Percentiles rank a stretch among this genome's conserved stretches.
These are phyloP conservation scores for Leccinum subrobustum DNA, from an alignment of 1,284 basidiomycete species.

Conservation along the genomic window DNA sequence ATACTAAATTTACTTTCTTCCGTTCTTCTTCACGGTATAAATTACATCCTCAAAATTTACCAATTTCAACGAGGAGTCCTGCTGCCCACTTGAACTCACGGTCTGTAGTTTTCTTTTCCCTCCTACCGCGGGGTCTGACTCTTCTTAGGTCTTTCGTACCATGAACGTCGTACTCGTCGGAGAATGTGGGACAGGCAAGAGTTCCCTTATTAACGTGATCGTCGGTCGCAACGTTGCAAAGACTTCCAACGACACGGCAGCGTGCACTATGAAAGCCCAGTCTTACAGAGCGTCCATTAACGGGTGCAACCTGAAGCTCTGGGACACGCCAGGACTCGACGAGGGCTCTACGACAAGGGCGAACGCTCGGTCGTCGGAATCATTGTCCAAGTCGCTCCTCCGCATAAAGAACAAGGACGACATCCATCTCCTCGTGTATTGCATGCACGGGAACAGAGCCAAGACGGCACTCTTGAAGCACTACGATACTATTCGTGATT, in stretches of 20 bases:
- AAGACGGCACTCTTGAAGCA: constrained; percentile 15
- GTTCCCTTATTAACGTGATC: constrained; percentile 26
- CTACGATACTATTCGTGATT: constrained; percentile 18
- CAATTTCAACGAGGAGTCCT: neutral
- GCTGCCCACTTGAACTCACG: neutral
- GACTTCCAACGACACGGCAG: constrained; percentile 17
- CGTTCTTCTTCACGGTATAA: constrained; percentile 6
- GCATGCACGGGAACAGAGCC: constrained; percentile 20
- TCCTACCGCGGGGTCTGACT: constrained; percentile 1
- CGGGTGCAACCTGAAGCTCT: constrained; percentile 13
- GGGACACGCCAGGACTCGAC: constrained; percentile 23
- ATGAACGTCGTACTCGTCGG: constrained; percentile 25
- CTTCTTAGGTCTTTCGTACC: neutral
- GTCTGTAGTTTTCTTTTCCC: constrained; percentile 1
- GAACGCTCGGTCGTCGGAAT: constrained; percentile 6
- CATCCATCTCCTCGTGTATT: constrained; percentile 26
- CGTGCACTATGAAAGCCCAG: constrained; percentile 15
- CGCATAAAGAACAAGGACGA: constrained; percentile 6
- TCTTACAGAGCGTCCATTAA: constrained; percentile 13
- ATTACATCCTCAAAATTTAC: neutral
- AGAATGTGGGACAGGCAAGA: constrained; percentile 26
- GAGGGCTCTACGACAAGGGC: constrained; percentile 7
- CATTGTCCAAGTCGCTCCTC: constrained; percentile 7
- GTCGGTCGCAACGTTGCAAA: constrained; percentile 11
- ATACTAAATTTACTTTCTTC: neutral